These are phyloP conservation scores for Vitis rupestris DNA, from an alignment of 164 flowering plant species.

Conservation along the genomic window DNA sequence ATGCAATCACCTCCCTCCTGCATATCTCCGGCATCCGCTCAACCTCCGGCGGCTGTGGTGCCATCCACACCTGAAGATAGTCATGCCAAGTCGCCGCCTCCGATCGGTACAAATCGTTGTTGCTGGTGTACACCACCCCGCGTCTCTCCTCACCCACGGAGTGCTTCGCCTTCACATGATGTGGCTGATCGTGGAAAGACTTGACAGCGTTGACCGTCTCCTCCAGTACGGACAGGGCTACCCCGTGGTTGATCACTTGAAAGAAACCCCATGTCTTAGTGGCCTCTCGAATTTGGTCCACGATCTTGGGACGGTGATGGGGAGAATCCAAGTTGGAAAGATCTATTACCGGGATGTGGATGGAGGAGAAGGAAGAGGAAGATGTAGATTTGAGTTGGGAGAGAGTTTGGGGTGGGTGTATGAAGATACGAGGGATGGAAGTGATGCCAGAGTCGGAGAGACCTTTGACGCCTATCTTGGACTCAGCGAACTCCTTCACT, in stretches of 20 bases:
- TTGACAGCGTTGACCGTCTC: conserved; percentile 12
- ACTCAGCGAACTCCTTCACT: conserved; percentile 13
- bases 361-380: no score
- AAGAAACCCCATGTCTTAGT: conserved; percentile 20
- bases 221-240: conserved; percentile 7
- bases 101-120: conserved; percentile 17
- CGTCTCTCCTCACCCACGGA: conserved; percentile 13
- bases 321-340: not conserved
- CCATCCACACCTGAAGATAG: conserved; percentile 9
- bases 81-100: conserved; percentile 29
- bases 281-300: conserved; percentile 7
- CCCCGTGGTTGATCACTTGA: conserved; percentile 27
- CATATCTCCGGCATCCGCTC: conserved; percentile 3
- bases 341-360: conserved; percentile 20
- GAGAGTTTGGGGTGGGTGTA: conserved; percentile 3
- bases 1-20: conserved; percentile 13
- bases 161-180: conserved; percentile 15
- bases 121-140: conserved; percentile 1
- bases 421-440: conserved; percentile 13
- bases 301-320: not conserved
- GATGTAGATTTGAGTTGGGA: not conserved
- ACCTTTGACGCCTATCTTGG: conserved; percentile 22
- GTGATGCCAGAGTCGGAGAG: conserved; percentile 20
- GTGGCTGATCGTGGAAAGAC: conserved; percentile 16
- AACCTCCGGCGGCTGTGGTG: conserved; percentile 8